phyloP scores from a whole-genome alignment of 148 eudicot genomes.

The Rhododendron kiyosumense region DNA sequence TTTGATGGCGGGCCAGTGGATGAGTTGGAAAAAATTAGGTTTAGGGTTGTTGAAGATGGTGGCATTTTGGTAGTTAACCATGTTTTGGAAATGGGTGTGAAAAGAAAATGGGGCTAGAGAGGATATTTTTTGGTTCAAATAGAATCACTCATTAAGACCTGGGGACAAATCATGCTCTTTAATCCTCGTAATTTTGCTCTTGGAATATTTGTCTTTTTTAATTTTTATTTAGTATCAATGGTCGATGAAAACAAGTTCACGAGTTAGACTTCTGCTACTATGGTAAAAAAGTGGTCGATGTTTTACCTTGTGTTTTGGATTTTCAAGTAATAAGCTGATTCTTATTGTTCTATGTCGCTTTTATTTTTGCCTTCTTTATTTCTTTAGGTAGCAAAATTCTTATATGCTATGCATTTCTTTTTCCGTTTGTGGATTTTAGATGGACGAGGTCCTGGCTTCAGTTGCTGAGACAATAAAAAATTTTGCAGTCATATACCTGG shows the following conservation, averaged over 20 bases:
- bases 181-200: neutral
- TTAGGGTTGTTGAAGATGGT: neutral
- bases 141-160: neutral
- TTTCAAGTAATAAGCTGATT: neutral
- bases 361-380: neutral
- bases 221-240: no score
- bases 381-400: neutral
- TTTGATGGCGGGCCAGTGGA: no score
- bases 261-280: neutral
- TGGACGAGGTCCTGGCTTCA: conserved; percentile 51
- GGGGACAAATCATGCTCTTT: neutral
- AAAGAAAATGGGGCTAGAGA: neutral
- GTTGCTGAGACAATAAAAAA: conserved; percentile 50
- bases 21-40: no score
- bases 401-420: neutral
- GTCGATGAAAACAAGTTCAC: neutral
- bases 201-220: neutral
- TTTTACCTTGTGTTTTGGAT: neutral
- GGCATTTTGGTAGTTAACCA: neutral
- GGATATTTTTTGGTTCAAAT: neutral
- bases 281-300: neutral
- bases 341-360: neutral
- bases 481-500: conserved; percentile 45
- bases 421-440: conserved; percentile 14
- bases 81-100: no score